These are phyloP conservation scores for Sporobolomyces pararoseus DNA, from an alignment of 768 basidiomycete genomes.

Conservation along the genomic window DNA sequence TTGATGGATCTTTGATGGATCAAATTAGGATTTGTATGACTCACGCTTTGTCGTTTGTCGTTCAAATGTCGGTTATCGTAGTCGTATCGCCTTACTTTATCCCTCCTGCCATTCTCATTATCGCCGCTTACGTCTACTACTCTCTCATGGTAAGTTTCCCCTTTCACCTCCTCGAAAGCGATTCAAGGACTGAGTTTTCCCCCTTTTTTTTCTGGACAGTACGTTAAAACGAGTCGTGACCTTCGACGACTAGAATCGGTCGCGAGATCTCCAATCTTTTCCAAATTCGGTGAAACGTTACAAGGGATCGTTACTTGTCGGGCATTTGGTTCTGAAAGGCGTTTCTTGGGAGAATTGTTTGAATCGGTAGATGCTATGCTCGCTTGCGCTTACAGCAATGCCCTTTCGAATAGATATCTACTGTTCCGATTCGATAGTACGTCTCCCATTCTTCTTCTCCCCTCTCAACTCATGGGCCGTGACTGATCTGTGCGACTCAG, in stretches of 20 bases:
- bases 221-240: slow-evolving; percentile 63
- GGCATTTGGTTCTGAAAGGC: slow-evolving; percentile 56
- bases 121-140: slow-evolving; percentile 62
- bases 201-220: slow-evolving; percentile 50
- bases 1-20: slow-evolving; percentile 30
- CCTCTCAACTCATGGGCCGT: background rate
- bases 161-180: background rate
- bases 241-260: slow-evolving; percentile 54
- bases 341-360: slow-evolving; percentile 68
- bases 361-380: slow-evolving; percentile 66
- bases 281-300: slow-evolving; percentile 50
- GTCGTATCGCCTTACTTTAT: slow-evolving; percentile 63
- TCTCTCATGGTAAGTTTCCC: slow-evolving; percentile 53
- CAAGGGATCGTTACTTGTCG: slow-evolving; percentile 50
- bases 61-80: slow-evolving; percentile 64
- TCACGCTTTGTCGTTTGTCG: slow-evolving; percentile 50
- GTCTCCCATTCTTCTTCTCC: background rate
- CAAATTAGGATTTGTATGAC: slow-evolving; percentile 27
- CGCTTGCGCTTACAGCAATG: slow-evolving; percentile 62
- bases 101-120: slow-evolving; percentile 65
- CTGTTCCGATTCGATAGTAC: slow-evolving; percentile 40
- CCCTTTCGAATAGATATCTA: slow-evolving; percentile 31
- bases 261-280: slow-evolving; percentile 50
- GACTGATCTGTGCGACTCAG: slow-evolving; percentile 8
- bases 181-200: no score